Evolutionary conservation across 176 grass and related monocot species (phyloP), one percentile per base, ranked within the genome.

Genomic region (Alloteropsis semialata): DNA sequence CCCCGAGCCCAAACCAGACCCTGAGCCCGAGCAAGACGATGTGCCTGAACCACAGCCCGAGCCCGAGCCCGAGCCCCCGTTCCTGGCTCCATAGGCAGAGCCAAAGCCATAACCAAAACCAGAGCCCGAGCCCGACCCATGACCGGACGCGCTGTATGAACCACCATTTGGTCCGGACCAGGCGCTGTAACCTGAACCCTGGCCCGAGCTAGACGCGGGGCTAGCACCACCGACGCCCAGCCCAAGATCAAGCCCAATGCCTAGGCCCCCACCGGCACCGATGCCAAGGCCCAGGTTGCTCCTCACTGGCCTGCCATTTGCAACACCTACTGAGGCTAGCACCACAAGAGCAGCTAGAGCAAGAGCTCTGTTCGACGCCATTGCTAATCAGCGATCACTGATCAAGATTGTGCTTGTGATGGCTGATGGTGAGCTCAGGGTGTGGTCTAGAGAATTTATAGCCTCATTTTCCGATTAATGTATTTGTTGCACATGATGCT

Each of bases 251-350:
- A 86, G 78, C 11, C 92, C 92, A 14, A 91, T 63, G 37, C 83
- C 84, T 0, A 73, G 32, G 28, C 84, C 87, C 3, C 42, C 87
- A 44, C 71, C 49, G 36, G 84, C 75, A 68, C 76, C 53, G 15
- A 91, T 41, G 49, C 81, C 89, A 53, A 91, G 36, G 54, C 84
- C 84, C 66, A 94, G 75, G 61, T 80, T 21, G 56, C 88, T 89
- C 54, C 92, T 85, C n/a, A 77, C 28, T 6, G 87, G 80, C 80
- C 92, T 87, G 37, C 84, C 77, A 4, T 28, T 87, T 0, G 84
- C 61, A 61, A 30, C 17, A 6, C 76, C 50, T 46, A 80, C 53
- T 54, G 61, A 83, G 51, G 85, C 30, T 2, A 80, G 80, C 6
- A 66, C 25, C 51, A 58, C 59, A 38, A 87, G 63, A 81, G 79